phyloP scores from a whole-genome alignment of 495 filamentous ascomycete genomes.

The Coniosporium apollinis region DNA sequence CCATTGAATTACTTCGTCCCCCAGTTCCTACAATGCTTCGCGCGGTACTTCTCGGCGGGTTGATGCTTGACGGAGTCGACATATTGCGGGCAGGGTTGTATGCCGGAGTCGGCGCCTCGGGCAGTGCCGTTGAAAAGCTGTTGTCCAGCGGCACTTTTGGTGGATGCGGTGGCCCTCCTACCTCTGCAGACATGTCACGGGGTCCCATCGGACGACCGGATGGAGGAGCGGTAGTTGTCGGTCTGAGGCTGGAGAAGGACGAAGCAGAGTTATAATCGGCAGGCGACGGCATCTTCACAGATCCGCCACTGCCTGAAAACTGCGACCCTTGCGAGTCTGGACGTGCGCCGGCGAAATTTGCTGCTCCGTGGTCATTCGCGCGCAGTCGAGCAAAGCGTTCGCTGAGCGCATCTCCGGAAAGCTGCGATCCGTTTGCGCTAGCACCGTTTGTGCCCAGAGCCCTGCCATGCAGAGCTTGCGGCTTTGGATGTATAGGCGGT shows the following conservation, averaged over 20 bases:
- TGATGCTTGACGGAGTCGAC: conserved; percentile 31
- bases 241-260: conserved; percentile 12
- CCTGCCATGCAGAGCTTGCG: conserved; percentile 40
- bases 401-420: conserved; percentile 27
- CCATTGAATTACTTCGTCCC: conserved; percentile 17
- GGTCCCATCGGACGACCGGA: conserved; percentile 32
- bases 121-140: conserved; percentile 37
- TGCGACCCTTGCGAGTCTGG: conserved; percentile 28
- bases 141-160: conserved; percentile 40
- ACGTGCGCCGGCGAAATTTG: conserved; percentile 31
- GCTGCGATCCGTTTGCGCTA: not conserved
- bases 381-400: conserved; percentile 45
- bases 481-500: conserved; percentile 46
- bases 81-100: conserved; percentile 58
- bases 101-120: conserved; percentile 65
- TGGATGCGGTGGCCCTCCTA: conserved; percentile 29
- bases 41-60: conserved; percentile 31
- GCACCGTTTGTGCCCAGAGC: conserved; percentile 13
- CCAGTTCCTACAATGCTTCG: conserved; percentile 24
- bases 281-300: conserved; percentile 21
- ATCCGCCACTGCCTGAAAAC: conserved; percentile 8
- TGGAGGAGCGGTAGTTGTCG: not conserved
- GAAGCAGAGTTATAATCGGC: conserved; percentile 21
- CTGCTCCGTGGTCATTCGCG: conserved; percentile 16
- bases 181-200: conserved; percentile 36